phyloP scores from a whole-genome alignment of 1,139 yeast genomes.

The Suhomyces guaymorum region DNA sequence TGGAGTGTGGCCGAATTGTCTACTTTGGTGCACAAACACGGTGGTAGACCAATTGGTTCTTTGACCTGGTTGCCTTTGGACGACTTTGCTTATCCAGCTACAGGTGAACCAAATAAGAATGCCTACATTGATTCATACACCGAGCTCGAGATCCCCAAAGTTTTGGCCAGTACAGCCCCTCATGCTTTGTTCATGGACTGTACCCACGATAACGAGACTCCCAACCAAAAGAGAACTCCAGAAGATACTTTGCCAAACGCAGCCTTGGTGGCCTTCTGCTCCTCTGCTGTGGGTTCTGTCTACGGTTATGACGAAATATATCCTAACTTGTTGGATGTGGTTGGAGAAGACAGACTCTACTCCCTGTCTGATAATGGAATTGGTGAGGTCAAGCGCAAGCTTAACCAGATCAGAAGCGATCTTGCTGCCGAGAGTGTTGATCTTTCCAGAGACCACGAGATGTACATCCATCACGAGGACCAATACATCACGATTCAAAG shows the following conservation, averaged over 20 bases:
- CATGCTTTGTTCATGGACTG: slow-evolving; percentile 98
- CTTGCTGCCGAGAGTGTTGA: slow-evolving; percentile 69
- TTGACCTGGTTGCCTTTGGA: slow-evolving; percentile 75
- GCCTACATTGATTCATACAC: slow-evolving; percentile 42
- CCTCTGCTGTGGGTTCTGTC: slow-evolving; percentile 92
- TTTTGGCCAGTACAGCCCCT: slow-evolving; percentile 67
- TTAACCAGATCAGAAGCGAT: slow-evolving; percentile 58
- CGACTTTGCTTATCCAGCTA: slow-evolving; percentile 66
- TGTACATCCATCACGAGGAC: slow-evolving; percentile 92
- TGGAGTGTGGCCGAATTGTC: slow-evolving; percentile 87
- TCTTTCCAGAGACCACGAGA: slow-evolving; percentile 74
- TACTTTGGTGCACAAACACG: slow-evolving; percentile 83
- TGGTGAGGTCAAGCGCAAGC: slow-evolving; percentile 61
- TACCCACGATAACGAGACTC: slow-evolving; percentile 93
- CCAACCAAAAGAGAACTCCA: slow-evolving; percentile 83
- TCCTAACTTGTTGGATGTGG: slow-evolving; percentile 79
- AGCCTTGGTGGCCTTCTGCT: slow-evolving; percentile 88
- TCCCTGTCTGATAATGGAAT: slow-evolving; percentile 64
- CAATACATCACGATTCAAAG: slow-evolving; percentile 91
- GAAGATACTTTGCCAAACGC: slow-evolving; percentile 95
- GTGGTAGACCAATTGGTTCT: slow-evolving; percentile 95
- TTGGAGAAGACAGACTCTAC: slow-evolving; percentile 71
- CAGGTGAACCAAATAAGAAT: slow-evolving; percentile 34
- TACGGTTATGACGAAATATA: slow-evolving; percentile 93
- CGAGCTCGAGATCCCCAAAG: slow-evolving; percentile 65